Base-by-base conservation (phyloP, 2,329 filamentous ascomycete species). In the Calonectria naviculata region DNA sequence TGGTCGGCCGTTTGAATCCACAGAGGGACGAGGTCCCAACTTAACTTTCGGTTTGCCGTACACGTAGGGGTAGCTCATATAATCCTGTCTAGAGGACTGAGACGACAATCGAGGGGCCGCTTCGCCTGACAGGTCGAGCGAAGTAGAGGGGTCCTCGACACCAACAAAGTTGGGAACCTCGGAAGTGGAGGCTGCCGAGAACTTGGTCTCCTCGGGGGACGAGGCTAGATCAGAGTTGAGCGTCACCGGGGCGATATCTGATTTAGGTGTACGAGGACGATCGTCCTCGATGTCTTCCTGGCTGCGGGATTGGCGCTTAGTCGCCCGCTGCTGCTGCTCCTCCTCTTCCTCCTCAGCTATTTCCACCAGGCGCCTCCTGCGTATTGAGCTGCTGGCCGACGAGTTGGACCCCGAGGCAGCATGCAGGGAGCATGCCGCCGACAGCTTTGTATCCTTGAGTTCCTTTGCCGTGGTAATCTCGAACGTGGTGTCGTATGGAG, bases 331-430 rank as follows among this genome's bases (percentile, higher is more conserved):
- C 71, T 92, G 84, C 70, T 88, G 84, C 71, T 92, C 91, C 78
- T 97, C 95, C 80, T 97, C 95, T 65, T 93, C 94, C 84, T 97
- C 94, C 84, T 98, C 97, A n/a, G 93, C 92, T 81, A 98, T 98
- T 84, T 97, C 96, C 85, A 96, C 93, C 77, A 98, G 86, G 75
- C 94, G 92, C 78, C 93, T 90, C 79, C 92, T 89, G 70, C 93
- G 91, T 74, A 95, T 86, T 6, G 95, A 97, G 80, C 93, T 95
- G 60, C 91, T 93, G 5, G 94, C 96, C 13, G 95, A 97, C 29
- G 93, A 95, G 75, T 92, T 94, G 24, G 96, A 97, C 44, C 93
- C 93, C 15, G 94, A 94, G 9, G 95, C 94, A 44, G 95, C 93
- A 83, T 98, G 95, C 65, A 98, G 87, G 49, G 95, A 95, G 83